Conservation (phyloP, 2,329 filamentous ascomycete genomes). For the Cryphonectria nitschkei region DNA sequence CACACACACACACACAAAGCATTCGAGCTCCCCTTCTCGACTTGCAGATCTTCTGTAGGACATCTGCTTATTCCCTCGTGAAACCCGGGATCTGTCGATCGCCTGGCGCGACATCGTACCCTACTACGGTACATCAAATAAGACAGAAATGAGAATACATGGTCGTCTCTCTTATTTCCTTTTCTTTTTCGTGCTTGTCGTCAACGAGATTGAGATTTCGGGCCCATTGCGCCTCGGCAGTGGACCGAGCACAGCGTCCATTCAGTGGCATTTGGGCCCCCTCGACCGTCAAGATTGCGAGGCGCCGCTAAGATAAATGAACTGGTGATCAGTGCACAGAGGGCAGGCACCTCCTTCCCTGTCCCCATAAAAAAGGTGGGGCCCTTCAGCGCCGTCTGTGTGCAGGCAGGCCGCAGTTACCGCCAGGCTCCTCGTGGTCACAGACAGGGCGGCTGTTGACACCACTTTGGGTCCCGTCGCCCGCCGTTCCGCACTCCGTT, state of each 20-base stretch:
- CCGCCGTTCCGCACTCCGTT: neutral
- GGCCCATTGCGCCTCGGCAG: conserved; percentile 22
- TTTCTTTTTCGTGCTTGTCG: neutral
- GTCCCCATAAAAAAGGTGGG: neutral
- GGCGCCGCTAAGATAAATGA: conserved; percentile 17
- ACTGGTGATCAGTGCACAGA: conserved; percentile 26
- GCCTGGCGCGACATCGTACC: neutral
- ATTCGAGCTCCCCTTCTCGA: neutral
- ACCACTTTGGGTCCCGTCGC: neutral
- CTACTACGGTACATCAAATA: neutral
- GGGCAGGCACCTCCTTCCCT: no score
- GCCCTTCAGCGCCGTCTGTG: conserved; percentile 3
- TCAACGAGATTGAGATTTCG: conserved; percentile 7
- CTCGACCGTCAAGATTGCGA: conserved; percentile 21
- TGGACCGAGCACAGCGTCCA: conserved; percentile 19
- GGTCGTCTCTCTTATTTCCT: neutral
- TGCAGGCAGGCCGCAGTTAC: conserved; percentile 18
- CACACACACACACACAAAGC: neutral
- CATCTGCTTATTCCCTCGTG: conserved; percentile 14
- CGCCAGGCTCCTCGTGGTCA: conserved; percentile 9
- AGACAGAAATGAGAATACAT: neutral
- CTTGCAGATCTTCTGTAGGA: conserved; percentile 19
- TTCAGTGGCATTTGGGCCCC: neutral
- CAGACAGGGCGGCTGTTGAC: neutral
- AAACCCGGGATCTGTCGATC: conserved; percentile 4